Evolutionary conservation across 768 basidiomycete genomes (phyloP), one percentile per base, ranked within the genome.

Genomic region (Psilocybe azurescens): DNA sequence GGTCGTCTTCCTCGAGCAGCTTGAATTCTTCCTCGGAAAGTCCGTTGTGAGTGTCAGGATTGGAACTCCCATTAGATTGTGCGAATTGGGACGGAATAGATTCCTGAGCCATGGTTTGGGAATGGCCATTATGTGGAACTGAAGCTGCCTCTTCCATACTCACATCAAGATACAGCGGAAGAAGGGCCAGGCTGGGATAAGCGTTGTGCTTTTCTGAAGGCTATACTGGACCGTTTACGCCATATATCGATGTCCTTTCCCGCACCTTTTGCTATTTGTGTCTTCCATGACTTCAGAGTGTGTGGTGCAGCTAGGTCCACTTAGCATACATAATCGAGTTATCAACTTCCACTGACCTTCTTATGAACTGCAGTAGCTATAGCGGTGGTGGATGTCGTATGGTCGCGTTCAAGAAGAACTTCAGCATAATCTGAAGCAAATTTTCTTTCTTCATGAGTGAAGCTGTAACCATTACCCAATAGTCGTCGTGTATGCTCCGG

Each of bases 281-380:
- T 69, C 33, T 57, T 65, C 89, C 89, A 91, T 13, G 88, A 89
- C 7, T 36, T 69, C 5, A 66, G 11, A 2, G 78, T 66, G 69
- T 91, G 64, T 87, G 83, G 29, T 87, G 83, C 77, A 91, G 78
- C 90, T 91, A 59, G 47, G n/a, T 36, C 28, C 30, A 29, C 48
- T 65, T 30, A 50, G 56, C 29, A 58, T 36, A 44, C 14, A 58
- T 66, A 52, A 59, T 32, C 8, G 16, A 14, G 16, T 18, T 10
- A 60, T 44, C 16, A 38, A 20, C 6, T n/a, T 14, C 39, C 16
- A 55, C 73, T 32, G 56, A 86, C 89, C 78, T 87, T 86, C 52
- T 69, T 63, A 60, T 79, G 65, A 13, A 89, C 56, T 41, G 74
- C 78, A 24, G 69, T 62, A 20, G 78, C 69, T 18, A 89, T 69